Evolutionary conservation across 345 rosid species (phyloP).

Genomic region (Eucalyptus tenuipes): DNA sequence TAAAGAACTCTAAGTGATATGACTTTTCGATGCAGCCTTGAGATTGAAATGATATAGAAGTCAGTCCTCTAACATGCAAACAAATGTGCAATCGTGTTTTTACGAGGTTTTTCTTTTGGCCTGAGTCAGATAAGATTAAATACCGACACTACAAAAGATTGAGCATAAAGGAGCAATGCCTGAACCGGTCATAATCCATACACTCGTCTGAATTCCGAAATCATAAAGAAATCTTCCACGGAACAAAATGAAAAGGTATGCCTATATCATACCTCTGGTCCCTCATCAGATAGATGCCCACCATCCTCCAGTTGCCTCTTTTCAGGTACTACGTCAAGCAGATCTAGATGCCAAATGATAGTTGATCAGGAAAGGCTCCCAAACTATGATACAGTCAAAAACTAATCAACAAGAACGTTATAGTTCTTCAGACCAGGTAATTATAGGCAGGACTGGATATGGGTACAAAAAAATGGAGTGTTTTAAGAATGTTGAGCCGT

Average conservation of each 20-base stretch:
- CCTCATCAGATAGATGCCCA: constrained; percentile 65
- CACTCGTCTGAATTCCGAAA: not conserved
- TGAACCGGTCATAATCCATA: not conserved
- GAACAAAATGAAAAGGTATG: not conserved
- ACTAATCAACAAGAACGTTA: not conserved
- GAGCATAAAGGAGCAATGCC: not conserved
- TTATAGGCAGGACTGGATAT: not conserved
- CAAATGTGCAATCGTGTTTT: not conserved
- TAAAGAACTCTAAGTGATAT: not conserved
- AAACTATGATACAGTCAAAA: not conserved
- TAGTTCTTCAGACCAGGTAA: not conserved
- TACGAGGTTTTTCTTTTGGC: not conserved
- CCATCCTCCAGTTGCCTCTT: constrained; percentile 70
- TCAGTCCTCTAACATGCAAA: not conserved
- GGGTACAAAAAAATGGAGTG: not conserved
- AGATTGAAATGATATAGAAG: not conserved
- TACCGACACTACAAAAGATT: not conserved
- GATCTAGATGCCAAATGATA: constrained; percentile 11
- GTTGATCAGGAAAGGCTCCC: not conserved
- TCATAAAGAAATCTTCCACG: not conserved
- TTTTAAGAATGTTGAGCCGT: not conserved
- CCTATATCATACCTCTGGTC: constrained; percentile 14
- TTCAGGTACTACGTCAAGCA: constrained; percentile 58
- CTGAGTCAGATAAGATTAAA: not conserved
- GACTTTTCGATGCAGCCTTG: not conserved